These are phyloP conservation scores for Paraurostyla sp. DNA, from an alignment of 73 alveolate species.

Conservation along the genomic window DNA sequence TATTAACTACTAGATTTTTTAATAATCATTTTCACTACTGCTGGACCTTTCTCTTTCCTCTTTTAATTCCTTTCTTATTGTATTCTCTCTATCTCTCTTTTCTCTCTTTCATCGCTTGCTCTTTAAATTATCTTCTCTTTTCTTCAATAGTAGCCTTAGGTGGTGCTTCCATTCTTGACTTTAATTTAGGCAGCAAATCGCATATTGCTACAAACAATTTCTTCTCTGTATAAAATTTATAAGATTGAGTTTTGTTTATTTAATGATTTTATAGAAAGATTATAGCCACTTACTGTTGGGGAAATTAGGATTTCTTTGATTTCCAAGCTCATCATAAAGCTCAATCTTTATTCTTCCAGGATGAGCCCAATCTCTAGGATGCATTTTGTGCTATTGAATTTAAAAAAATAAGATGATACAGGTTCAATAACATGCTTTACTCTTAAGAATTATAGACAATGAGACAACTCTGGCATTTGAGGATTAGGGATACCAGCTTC, in stretches of 20 bases:
- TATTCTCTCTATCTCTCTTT: slow-evolving; percentile 19
- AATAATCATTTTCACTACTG: no score
- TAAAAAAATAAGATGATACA: not conserved
- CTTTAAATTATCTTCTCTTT: not conserved
- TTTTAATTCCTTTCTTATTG: slow-evolving; percentile 16
- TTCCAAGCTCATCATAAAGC: slow-evolving; percentile 46
- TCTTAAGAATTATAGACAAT: slow-evolving; percentile 9
- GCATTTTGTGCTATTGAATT: slow-evolving; percentile 32
- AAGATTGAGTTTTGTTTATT: no score
- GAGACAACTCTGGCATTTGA: slow-evolving; percentile 19
- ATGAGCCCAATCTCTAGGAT: slow-evolving; percentile 51
- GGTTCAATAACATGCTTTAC: slow-evolving; percentile 58
- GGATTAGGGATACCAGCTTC: slow-evolving; percentile 41
- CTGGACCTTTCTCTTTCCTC: slow-evolving; percentile 2
- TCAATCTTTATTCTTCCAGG: slow-evolving; percentile 53
- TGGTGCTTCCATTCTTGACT: slow-evolving; percentile 30
- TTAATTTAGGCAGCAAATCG: slow-evolving; percentile 3
- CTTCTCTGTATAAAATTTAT: not conserved
- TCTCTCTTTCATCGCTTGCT: slow-evolving; percentile 4
- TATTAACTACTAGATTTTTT: no score
- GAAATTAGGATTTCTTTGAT: not conserved
- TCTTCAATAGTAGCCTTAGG: slow-evolving; percentile 3
- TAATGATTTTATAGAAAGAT: no score
- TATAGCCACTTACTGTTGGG: slow-evolving; percentile 9
- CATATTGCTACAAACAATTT: not conserved